Percentiles rank a stretch among this genome's conserved stretches.
Conservation (phyloP, 345 rosid species). For the Salix dunnii region DNA sequence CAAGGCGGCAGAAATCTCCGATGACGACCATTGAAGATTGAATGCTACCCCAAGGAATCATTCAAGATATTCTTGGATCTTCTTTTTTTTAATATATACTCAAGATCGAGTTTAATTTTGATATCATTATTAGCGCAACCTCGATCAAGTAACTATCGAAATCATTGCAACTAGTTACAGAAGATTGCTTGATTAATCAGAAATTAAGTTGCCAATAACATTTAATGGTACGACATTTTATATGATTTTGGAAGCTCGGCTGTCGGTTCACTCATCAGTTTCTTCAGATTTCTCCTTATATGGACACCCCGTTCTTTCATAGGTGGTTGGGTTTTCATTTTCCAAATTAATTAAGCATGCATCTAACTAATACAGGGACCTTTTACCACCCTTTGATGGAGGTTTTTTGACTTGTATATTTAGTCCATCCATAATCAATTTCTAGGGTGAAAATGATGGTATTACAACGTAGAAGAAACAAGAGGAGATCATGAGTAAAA, state of each 20-base stretch:
- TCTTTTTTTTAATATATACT: not conserved
- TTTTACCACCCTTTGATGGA: not conserved
- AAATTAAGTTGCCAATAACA: not conserved
- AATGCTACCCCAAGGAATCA: not conserved
- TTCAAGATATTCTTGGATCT: not conserved
- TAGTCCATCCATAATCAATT: not conserved
- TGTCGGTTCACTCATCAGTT: not conserved
- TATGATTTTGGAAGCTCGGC: not conserved
- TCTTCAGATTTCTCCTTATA: no score
- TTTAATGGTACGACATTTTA: not conserved
- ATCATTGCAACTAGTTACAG: no score
- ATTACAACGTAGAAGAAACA: no score
- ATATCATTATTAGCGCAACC: no score
- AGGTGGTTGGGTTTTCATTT: conserved; percentile 12
- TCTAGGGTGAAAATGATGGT: no score
- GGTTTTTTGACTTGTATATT: not conserved
- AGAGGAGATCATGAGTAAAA: no score
- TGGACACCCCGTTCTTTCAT: not conserved
- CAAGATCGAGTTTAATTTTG: not conserved
- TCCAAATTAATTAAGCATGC: not conserved
- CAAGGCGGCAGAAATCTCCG: not conserved
- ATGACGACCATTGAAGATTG: not conserved
- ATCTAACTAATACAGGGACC: not conserved
- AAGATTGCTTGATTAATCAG: no score
- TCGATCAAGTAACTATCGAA: no score